These are phyloP conservation scores for Tulasnella sp. DNA, from an alignment of 768 basidiomycete genomes.

Conservation along the genomic window DNA sequence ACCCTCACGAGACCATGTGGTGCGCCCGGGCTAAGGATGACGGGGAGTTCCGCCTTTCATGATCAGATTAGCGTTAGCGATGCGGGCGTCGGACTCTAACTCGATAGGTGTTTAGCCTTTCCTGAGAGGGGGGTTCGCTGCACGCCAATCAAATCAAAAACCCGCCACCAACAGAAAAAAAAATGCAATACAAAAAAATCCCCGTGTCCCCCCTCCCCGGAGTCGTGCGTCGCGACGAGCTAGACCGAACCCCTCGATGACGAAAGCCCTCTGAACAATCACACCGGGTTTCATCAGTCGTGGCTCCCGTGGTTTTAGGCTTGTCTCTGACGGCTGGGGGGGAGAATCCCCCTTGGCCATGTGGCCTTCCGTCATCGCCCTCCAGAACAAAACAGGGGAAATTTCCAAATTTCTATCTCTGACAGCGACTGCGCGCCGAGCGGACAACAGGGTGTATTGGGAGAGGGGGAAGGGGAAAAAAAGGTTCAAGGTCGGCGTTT, in stretches of 20 bases:
- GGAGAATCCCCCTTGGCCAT: conserved; percentile 7
- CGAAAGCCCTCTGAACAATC: neutral
- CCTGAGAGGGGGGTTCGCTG: neutral
- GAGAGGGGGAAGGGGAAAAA: neutral
- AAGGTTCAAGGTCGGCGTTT: conserved; percentile 21
- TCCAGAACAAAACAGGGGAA: neutral
- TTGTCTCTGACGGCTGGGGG: neutral
- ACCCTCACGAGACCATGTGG: neutral
- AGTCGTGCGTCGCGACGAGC: neutral
- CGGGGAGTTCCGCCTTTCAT: conserved; percentile 8
- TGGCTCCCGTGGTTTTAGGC: neutral
- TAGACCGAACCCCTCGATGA: neutral
- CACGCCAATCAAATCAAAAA: neutral
- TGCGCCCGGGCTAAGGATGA: neutral
- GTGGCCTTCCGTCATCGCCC: neutral
- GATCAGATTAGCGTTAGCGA: neutral
- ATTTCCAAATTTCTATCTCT: neutral
- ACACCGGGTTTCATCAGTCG: neutral
- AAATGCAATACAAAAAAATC: neutral
- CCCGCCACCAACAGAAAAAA: neutral
- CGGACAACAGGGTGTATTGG: neutral
- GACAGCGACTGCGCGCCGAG: neutral
- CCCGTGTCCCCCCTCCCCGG: neutral
- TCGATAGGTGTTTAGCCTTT: conserved; percentile 9
- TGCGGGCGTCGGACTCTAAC: neutral